Evolutionary conservation across 495 filamentous ascomycete genomes (phyloP).

Genomic region (Cryomyces antarcticus): DNA sequence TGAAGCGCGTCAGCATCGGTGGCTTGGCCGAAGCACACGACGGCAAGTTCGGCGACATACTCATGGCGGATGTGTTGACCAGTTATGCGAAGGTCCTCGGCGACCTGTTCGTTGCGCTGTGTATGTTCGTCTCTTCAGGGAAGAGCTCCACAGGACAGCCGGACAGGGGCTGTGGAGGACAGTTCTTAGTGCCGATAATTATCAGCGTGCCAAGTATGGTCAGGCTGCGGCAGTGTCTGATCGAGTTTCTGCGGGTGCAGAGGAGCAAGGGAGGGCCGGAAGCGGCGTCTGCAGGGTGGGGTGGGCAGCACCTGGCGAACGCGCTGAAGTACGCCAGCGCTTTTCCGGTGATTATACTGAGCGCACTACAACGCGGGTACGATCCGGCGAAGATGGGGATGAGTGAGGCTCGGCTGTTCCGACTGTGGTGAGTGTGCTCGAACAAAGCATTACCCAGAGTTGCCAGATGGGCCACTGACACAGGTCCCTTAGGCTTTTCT

Average conservation of each 20-base stretch:
- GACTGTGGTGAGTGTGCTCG: constrained; percentile 27
- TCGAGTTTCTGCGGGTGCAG: constrained; percentile 61
- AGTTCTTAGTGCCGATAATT: constrained; percentile 55
- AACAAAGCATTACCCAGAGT: not conserved
- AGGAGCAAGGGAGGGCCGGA: constrained; percentile 19
- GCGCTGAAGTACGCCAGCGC: constrained; percentile 80
- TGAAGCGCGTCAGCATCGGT: constrained; percentile 55
- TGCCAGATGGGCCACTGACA: not conserved
- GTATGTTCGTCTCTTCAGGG: constrained; percentile 61
- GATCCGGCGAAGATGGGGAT: constrained; percentile 31
- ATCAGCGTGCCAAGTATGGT: constrained; percentile 66
- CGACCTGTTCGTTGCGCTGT: constrained; percentile 70
- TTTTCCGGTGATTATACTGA: constrained; percentile 74
- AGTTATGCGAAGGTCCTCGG: constrained; percentile 82
- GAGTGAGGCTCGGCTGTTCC: constrained; percentile 34
- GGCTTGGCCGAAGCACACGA: constrained; percentile 61
- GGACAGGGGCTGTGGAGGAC: constrained; percentile 59
- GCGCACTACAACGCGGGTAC: constrained; percentile 50
- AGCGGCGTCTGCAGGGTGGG: constrained; percentile 35
- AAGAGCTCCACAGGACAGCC: constrained; percentile 59
- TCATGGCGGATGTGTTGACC: constrained; percentile 87
- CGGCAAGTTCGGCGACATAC: constrained; percentile 82
- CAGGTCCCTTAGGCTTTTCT: constrained; percentile 25
- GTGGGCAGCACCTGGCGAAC: constrained; percentile 76
- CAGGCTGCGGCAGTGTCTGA: constrained; percentile 79